Conservation (phyloP, 345 rosid species). For the Ricinus communis region DNA sequence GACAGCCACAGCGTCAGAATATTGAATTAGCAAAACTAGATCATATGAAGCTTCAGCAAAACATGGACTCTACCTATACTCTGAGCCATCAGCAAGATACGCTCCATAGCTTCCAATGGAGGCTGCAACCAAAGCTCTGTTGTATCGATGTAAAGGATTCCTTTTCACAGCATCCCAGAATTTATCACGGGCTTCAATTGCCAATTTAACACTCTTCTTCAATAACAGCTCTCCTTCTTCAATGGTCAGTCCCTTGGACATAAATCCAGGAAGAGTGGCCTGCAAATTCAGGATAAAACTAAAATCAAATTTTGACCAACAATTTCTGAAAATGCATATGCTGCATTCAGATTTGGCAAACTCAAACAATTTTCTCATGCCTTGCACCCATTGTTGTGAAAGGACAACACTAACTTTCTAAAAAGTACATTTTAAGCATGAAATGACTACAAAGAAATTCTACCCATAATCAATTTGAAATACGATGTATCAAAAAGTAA, state of each 20-base stretch:
- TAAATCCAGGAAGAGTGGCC: constrained; percentile 90
- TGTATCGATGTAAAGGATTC: constrained; percentile 46
- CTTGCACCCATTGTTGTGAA: not conserved
- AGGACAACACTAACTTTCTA: not conserved
- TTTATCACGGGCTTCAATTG: constrained; percentile 76
- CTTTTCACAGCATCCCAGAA: constrained; percentile 62
- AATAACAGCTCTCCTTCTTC: constrained; percentile 70
- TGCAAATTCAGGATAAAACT: constrained; percentile 18
- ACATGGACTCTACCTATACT: constrained; percentile 55
- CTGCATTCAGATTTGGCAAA: not conserved
- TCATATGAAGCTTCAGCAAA: not conserved
- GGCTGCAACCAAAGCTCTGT: constrained; percentile 82
- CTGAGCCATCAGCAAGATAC: constrained; percentile 94
- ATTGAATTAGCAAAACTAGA: not conserved
- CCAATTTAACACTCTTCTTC: constrained; percentile 67
- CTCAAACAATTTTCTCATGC: not conserved
- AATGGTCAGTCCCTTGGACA: constrained; percentile 64
- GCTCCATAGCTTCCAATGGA: constrained; percentile 96
- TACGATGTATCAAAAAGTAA: not conserved
- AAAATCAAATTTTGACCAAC: not conserved
- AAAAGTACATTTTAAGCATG: too few species aligned
- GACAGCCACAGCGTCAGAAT: not conserved
- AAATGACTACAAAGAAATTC: not conserved
- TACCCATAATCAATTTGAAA: not conserved
- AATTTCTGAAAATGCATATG: not conserved